Conservation (phyloP, 2,329 filamentous ascomycete species). For the Trichoderma harzianum region DNA sequence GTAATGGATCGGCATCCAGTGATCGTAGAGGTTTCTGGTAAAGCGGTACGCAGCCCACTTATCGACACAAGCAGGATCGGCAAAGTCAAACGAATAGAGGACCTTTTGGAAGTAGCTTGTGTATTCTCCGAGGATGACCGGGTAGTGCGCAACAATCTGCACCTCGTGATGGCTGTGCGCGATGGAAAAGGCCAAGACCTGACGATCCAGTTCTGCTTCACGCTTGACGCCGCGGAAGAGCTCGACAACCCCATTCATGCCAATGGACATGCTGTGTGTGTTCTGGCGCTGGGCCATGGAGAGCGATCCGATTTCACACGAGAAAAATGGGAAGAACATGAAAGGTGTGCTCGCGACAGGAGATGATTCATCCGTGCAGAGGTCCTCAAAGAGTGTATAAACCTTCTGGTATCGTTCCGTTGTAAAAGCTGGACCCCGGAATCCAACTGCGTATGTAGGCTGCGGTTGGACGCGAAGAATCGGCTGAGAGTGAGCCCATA, state of each 20-base stretch:
- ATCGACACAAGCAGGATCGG: slow-evolving; percentile 4
- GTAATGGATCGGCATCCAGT: slow-evolving; percentile 17
- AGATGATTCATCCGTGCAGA: slow-evolving; percentile 32
- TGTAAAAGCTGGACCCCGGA: slow-evolving; percentile 41
- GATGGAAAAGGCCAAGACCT: slow-evolving; percentile 44
- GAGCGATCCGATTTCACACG: slow-evolving; percentile 42
- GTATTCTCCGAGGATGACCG: slow-evolving; percentile 34
- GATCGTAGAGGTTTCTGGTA: slow-evolving; percentile 12
- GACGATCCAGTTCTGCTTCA: slow-evolving; percentile 36
- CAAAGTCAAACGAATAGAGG: slow-evolving; percentile 35
- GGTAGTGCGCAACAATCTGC: slow-evolving; percentile 41
- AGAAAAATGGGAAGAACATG: slow-evolving; percentile 50
- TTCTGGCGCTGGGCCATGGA: slow-evolving; percentile 40
- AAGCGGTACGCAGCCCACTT: slow-evolving; percentile 14
- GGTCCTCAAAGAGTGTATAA: slow-evolving; percentile 34
- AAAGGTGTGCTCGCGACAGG: slow-evolving; percentile 44
- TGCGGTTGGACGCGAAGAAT: slow-evolving; percentile 38
- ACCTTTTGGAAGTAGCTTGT: slow-evolving; percentile 38
- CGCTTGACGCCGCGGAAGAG: slow-evolving; percentile 37
- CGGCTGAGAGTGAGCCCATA: slow-evolving; percentile 40
- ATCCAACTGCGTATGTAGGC: slow-evolving; percentile 44
- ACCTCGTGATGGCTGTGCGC: slow-evolving; percentile 31
- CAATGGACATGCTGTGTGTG: slow-evolving; percentile 40
- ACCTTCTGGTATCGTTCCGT: slow-evolving; percentile 41
- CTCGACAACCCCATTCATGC: slow-evolving; percentile 37